Evolutionary conservation across 1,284 basidiomycete species (phyloP).

Genomic region (Puccinia horiana): DNA sequence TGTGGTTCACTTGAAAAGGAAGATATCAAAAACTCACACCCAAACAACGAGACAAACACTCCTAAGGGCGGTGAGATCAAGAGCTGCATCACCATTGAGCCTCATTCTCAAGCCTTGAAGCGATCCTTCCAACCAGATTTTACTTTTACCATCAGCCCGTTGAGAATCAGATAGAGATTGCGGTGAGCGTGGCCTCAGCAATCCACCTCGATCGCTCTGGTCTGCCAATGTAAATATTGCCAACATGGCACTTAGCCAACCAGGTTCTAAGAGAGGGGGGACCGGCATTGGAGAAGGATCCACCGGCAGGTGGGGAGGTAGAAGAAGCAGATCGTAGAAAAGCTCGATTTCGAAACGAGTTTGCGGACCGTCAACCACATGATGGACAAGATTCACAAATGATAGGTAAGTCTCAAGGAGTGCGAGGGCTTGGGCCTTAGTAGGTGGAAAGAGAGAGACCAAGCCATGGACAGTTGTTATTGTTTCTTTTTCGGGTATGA

Average conservation of each 20-base stretch:
- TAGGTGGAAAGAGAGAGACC: constrained; percentile 39
- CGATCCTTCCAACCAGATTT: constrained; percentile 38
- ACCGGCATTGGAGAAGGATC: constrained; percentile 34
- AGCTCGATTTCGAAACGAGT: constrained; percentile 40
- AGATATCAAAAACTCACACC: constrained; percentile 25
- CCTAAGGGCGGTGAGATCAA: constrained; percentile 32
- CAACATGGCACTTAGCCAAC: constrained; percentile 45
- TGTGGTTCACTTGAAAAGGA: not conserved
- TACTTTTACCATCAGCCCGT: constrained; percentile 25
- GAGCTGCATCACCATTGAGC: not conserved
- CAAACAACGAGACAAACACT: constrained; percentile 48
- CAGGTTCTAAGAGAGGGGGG: constrained; percentile 30
- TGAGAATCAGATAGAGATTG: constrained; percentile 4
- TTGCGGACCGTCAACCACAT: constrained; percentile 47
- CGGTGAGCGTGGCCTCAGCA: not conserved
- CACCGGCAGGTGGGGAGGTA: not conserved
- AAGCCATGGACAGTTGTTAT: constrained; percentile 24
- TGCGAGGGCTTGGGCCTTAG: constrained; percentile 16
- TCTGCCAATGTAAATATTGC: constrained; percentile 47
- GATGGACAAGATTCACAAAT: constrained; percentile 45
- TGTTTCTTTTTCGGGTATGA: constrained; percentile 32
- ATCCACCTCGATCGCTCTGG: constrained; percentile 15
- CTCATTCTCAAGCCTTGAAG: constrained; percentile 43
- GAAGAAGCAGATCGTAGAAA: constrained; percentile 33
- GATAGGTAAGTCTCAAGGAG: constrained; percentile 41